Conservation (phyloP, 495 filamentous ascomycete genomes). For the Penicillium paxilli region DNA sequence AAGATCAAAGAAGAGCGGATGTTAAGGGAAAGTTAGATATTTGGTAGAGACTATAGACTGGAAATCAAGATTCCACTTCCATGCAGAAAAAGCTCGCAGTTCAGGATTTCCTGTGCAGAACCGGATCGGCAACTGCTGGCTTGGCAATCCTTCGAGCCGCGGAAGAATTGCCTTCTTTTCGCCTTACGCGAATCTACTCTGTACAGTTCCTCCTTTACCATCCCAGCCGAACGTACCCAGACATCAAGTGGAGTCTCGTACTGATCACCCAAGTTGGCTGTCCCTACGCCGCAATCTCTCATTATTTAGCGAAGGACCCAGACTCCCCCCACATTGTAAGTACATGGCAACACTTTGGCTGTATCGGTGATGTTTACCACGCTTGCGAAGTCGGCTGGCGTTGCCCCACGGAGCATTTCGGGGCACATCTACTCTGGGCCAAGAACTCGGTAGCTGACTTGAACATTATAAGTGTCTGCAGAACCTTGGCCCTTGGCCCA, state of each 20-base stretch:
- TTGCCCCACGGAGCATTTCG: constrained; percentile 9
- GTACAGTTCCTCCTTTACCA: not conserved
- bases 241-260: not conserved
- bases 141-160: not conserved
- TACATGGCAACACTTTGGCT: not conserved
- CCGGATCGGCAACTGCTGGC: too few relatives aligned
- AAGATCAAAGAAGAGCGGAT: too few relatives aligned
- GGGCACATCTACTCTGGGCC: not conserved
- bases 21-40: too few relatives aligned
- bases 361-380: too few relatives aligned
- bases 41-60: too few relatives aligned
- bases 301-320: not conserved
- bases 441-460: not conserved
- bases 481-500: not conserved
- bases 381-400: constrained; percentile 9
- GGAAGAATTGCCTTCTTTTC: not conserved
- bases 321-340: not conserved
- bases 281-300: not conserved
- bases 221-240: not conserved
- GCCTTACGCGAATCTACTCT: not conserved
- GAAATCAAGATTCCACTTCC: too few relatives aligned
- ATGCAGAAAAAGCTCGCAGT: too few relatives aligned
- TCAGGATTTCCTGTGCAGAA: too few relatives aligned
- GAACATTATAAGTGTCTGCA: not conserved
- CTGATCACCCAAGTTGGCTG: not conserved